Conservation (phyloP, 2,329 filamentous ascomycete species). For the Fusarium sp. region DNA sequence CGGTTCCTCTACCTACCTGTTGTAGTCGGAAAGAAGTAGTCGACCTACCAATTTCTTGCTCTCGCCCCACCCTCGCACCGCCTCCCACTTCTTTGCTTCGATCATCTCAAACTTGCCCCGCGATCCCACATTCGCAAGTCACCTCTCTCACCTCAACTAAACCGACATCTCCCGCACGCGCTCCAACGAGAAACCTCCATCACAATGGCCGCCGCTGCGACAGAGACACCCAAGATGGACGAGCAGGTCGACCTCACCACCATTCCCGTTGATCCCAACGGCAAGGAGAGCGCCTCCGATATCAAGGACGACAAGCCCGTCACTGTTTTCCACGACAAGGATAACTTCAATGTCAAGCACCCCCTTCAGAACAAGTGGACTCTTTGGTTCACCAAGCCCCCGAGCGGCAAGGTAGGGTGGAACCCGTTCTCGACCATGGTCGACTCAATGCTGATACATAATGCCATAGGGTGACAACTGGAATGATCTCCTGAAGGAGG, state of each 20-base stretch:
- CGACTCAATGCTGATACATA: conserved; percentile 23
- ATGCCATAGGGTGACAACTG: conserved; percentile 87
- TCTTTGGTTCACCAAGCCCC: conserved; percentile 98
- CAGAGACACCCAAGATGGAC: conserved; percentile 51
- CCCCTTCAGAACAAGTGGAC: conserved; percentile 98
- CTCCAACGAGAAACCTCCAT: conserved; percentile 17
- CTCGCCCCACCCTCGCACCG: conserved; percentile 33
- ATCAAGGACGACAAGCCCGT: conserved; percentile 69
- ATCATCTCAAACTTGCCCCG: conserved; percentile 43
- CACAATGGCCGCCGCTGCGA: conserved; percentile 50
- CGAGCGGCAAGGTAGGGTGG: conserved; percentile 82
- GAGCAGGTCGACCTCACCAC: conserved; percentile 72
- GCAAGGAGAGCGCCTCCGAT: conserved; percentile 61
- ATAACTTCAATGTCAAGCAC: conserved; percentile 99
- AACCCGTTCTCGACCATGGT: conserved; percentile 1
- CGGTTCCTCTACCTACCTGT: conserved; percentile 8
- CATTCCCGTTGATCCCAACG: conserved; percentile 71
- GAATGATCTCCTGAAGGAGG: conserved; percentile 97
- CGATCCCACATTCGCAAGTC: conserved; percentile 38
- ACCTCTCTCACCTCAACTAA: conserved; percentile 14
- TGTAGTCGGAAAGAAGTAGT: conserved; percentile 41
- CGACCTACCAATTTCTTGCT: conserved; percentile 38
- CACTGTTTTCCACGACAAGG: conserved; percentile 97
- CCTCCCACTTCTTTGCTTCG: conserved; percentile 36
- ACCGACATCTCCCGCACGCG: conserved; percentile 11